Evolutionary conservation across 2,329 filamentous ascomycete species (phyloP).

Genomic region (Cladosporium cucumerinum): DNA sequence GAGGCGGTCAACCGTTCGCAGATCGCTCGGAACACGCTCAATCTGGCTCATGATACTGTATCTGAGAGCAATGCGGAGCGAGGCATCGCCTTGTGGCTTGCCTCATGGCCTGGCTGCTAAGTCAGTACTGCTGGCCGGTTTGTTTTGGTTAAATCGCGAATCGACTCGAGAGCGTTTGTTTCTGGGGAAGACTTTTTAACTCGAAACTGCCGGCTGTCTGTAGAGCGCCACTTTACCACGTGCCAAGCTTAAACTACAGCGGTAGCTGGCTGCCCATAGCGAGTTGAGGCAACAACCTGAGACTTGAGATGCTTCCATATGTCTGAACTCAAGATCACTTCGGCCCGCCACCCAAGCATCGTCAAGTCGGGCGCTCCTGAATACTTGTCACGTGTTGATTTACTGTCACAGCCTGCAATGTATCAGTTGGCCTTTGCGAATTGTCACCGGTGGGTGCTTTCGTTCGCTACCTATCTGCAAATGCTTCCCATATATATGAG

Average conservation of each 20-base stretch:
- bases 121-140: neutral
- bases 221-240: neutral
- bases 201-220: neutral
- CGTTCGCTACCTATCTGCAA: neutral
- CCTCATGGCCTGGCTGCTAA: neutral
- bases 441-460: neutral
- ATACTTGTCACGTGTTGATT: conserved; percentile 4
- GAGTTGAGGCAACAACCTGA: neutral
- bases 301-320: neutral
- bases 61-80: neutral
- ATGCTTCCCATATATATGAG: neutral
- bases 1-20: neutral
- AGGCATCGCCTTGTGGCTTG: neutral
- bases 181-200: neutral
- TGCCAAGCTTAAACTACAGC: neutral
- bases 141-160: neutral
- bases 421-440: neutral
- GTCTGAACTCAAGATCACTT: neutral
- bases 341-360: neutral
- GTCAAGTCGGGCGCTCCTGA: neutral
- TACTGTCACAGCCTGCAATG: neutral
- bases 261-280: neutral
- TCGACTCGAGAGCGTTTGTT: neutral
- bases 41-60: neutral
- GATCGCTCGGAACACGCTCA: neutral